Evolutionary conservation across 1,139 yeast species (phyloP).

Genomic region (Suhomyces choctaworum): DNA sequence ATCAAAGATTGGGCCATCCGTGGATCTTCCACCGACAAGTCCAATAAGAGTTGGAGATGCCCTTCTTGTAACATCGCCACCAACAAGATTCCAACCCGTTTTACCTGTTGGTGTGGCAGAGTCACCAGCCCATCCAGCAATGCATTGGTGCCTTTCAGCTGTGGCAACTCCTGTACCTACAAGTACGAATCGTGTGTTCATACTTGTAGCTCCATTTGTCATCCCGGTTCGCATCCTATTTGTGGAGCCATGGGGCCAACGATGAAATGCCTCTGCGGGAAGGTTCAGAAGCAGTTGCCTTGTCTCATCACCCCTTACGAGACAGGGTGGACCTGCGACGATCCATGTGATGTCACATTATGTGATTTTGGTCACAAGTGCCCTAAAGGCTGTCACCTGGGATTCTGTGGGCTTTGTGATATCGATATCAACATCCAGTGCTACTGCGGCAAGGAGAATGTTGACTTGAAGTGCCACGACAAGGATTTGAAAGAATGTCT

Average conservation of each 20-base stretch:
- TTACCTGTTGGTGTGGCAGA: slow-evolving; percentile 92
- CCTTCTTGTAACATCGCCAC: slow-evolving; percentile 75
- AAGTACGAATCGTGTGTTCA: slow-evolving; percentile 65
- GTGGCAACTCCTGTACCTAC: slow-evolving; percentile 79
- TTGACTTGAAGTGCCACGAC: slow-evolving; percentile 52
- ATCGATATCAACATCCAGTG: slow-evolving; percentile 47
- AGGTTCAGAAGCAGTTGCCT: slow-evolving; percentile 61
- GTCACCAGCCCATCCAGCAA: slow-evolving; percentile 64
- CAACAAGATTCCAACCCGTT: slow-evolving; percentile 54
- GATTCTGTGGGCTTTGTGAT: slow-evolving; percentile 75
- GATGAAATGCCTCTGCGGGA: slow-evolving; percentile 76
- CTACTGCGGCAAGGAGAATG: slow-evolving; percentile 67
- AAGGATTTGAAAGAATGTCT: slow-evolving; percentile 34
- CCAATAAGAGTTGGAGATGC: slow-evolving; percentile 70
- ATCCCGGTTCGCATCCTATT: slow-evolving; percentile 84
- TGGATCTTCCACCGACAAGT: slow-evolving; percentile 63
- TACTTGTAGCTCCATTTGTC: slow-evolving; percentile 74
- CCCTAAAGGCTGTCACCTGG: slow-evolving; percentile 58
- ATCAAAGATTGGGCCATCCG: slow-evolving; percentile 78
- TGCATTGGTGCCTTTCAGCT: slow-evolving; percentile 73
- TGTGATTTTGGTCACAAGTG: slow-evolving; percentile 68
- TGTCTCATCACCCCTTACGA: slow-evolving; percentile 70
- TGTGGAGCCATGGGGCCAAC: slow-evolving; percentile 79
- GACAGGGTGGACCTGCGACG: slow-evolving; percentile 69
- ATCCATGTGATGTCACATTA: slow-evolving; percentile 52